A percentile compares a stretch with the other conserved stretches of the same genome.
Conservation (phyloP, 257 asterid species). For the Solanum sejunctum region DNA sequence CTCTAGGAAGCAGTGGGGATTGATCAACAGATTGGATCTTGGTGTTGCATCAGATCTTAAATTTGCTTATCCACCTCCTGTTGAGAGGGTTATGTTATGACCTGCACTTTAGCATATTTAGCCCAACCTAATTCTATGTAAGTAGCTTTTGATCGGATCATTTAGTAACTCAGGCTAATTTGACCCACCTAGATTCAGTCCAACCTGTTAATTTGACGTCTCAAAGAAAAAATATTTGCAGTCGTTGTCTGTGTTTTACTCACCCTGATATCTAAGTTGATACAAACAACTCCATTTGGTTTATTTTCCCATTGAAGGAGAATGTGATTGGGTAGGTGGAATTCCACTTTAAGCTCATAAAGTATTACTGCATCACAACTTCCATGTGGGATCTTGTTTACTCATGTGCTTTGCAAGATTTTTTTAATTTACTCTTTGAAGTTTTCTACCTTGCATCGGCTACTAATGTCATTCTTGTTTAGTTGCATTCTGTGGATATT, state of each 20-base stretch:
- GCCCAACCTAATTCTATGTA: neutral
- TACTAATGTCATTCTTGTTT: conserved; percentile 12
- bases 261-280: neutral
- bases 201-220: neutral
- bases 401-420: neutral
- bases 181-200: neutral
- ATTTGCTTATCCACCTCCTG: conserved; percentile 69
- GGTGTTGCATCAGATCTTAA: conserved; percentile 88
- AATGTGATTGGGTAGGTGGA: neutral
- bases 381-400: neutral
- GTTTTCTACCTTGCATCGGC: neutral
- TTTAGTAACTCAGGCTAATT: too few relatives aligned
- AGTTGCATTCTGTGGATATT: conserved; percentile 61
- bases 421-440: neutral
- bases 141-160: too few relatives aligned
- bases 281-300: neutral
- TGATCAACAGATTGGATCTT: conserved; percentile 98
- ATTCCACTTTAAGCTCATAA: neutral
- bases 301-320: neutral
- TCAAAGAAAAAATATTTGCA: neutral
- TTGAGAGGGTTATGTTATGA: neutral
- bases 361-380: neutral
- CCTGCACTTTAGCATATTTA: neutral
- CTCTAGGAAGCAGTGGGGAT: conserved; percentile 90
- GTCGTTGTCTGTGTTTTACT: neutral